Conservation (phyloP, 495 filamentous ascomycete genomes). For the Hypoxylon intermedium region DNA sequence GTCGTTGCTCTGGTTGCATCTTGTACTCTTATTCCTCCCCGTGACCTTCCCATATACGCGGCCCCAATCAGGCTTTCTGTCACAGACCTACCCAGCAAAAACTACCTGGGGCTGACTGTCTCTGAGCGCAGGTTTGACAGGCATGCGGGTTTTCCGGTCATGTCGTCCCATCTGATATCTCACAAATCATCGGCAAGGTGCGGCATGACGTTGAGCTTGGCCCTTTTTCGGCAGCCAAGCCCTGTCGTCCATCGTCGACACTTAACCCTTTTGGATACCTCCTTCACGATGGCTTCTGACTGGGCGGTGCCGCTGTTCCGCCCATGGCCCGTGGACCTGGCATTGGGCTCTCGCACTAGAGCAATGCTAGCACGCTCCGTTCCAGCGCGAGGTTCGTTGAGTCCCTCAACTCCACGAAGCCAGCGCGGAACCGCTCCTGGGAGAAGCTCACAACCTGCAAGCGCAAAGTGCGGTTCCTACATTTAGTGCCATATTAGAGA, state of each 20-base stretch:
- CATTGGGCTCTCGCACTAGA: constrained; percentile 3
- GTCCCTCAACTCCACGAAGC: constrained; percentile 5
- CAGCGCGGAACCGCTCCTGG: constrained; percentile 18
- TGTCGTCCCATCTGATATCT: constrained; percentile 32
- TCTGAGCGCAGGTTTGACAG: constrained; percentile 31
- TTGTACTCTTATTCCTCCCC: constrained; percentile 9
- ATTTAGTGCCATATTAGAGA: constrained; percentile 31
- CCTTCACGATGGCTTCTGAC: constrained; percentile 28
- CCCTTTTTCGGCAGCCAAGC: constrained; percentile 35
- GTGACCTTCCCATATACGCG: constrained; percentile 29
- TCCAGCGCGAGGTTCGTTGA: constrained; percentile 12
- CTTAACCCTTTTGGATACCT: constrained; percentile 36
- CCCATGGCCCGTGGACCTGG: constrained; percentile 14
- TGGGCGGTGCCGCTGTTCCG: constrained; percentile 10
- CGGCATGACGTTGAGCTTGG: constrained; percentile 34
- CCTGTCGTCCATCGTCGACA: constrained; percentile 20
- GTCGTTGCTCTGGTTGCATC: constrained; percentile 10
- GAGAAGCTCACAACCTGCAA: constrained; percentile 12
- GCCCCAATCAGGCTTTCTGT: constrained; percentile 30
- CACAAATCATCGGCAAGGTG: constrained; percentile 26
- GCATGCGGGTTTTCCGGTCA: constrained; percentile 22
- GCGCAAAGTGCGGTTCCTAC: constrained; percentile 33
- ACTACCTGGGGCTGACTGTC: constrained; percentile 20
- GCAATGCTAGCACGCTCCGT: constrained; percentile 10
- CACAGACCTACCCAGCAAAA: constrained; percentile 24